Percentiles rank a stretch among this genome's conserved stretches.
Conservation (phyloP, 441 rosid genomes). For the Populus hybrid region DNA sequence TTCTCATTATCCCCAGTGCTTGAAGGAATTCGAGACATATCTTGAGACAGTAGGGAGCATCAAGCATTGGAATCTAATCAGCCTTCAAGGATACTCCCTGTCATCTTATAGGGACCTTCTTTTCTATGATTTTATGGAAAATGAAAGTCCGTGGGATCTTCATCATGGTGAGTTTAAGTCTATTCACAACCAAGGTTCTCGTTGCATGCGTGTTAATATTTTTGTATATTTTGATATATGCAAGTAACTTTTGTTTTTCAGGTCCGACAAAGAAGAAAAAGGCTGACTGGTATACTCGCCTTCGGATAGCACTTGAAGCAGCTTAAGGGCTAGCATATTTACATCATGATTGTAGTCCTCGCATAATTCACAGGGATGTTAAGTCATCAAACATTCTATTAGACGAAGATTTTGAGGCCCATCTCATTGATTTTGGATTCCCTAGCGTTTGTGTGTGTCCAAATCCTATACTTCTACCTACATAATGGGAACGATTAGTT, state of each 20-base stretch:
- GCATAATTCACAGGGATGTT: slow-evolving; percentile 15
- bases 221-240: not conserved
- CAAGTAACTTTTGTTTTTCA: not conserved
- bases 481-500: slow-evolving; percentile 91
- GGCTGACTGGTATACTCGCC: too few relatives aligned
- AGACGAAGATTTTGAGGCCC: slow-evolving; percentile 88
- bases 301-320: too few relatives aligned
- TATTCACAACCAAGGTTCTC: not conserved
- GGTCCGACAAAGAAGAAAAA: too few relatives aligned
- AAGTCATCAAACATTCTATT: slow-evolving; percentile 86
- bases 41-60: slow-evolving; percentile 85
- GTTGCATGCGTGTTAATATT: not conserved
- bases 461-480: slow-evolving; percentile 82
- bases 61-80: slow-evolving; percentile 88
- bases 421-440: slow-evolving; percentile 95
- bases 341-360: too few relatives aligned
- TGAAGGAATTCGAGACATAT: slow-evolving; percentile 92
- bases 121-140: slow-evolving; percentile 96
- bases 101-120: slow-evolving; percentile 77
- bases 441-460: slow-evolving; percentile 73
- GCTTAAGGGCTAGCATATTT: too few relatives aligned
- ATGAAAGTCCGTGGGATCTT: slow-evolving; percentile 95
- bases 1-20: slow-evolving; percentile 76
- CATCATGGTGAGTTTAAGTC: slow-evolving; percentile 56
- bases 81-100: slow-evolving; percentile 87